Evolutionary conservation across 441 rosid genomes (phyloP), one percentile per base, ranked within the genome.

Genomic region (Gossypium gossypioides): DNA sequence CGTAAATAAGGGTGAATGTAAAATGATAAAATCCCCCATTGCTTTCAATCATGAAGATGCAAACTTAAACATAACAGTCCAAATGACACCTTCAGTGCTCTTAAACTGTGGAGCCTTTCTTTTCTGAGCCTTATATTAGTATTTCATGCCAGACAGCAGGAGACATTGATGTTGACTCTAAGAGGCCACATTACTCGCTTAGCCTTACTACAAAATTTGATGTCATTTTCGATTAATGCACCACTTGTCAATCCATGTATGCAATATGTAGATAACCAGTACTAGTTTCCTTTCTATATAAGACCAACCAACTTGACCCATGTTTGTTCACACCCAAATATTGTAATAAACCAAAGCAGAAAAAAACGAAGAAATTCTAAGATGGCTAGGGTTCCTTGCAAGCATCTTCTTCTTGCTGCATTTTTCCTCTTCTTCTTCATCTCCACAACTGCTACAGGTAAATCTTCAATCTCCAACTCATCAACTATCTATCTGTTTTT

Each of bases 81-180:
- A 50, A 48, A 25, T 15, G 58, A 51, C 32, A 72, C 44, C 24
- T 44, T 25, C 48, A 59, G 4, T 54, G 22, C 0, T 42, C 51
- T 63, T 8, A 37, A 4, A 37, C 37, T 24, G 61, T 24, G 57
- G 19, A 58, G 56, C 24, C 24, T 57, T 57, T 58, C 68, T 29
- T 71, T n/a, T 60, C 42, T 48, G 27, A 48, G 18, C 62, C 25
- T 1, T 27, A 24, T 0, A 56, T 60, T 32, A 63, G 63, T 71
- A 52, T 29, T 73, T 74, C 77, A 78, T 79, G 80, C 74, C 72
- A 61, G 84, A 83, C 85, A 76, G 68, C 60, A 27, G 74, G 81
- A 78, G 82, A 83, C 89, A 86, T 44, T 65, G 91, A 87, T 74
- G 74, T 57, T 21, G 87, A 86, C 88, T 67, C 77, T 64, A 71